Evolutionary conservation across 2,329 filamentous ascomycete species (phyloP).

Genomic region (Diaporthe longicolla): DNA sequence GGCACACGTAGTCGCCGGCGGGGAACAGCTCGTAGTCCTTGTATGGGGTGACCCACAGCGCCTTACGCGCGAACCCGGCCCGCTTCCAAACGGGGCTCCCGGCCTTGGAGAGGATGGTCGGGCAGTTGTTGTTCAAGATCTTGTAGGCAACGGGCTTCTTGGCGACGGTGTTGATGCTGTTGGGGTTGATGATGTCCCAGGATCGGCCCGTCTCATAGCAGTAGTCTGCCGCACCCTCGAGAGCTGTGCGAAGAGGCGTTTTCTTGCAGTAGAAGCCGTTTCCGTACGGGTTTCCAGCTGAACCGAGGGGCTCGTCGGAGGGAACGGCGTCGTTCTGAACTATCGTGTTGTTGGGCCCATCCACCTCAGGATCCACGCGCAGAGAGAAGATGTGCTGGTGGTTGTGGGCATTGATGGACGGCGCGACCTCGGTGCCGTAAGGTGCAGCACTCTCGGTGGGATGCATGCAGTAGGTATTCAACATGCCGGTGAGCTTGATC

Average conservation of each 20-base stretch:
- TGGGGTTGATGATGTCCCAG: constrained; percentile 92
- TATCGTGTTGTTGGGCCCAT: constrained; percentile 86
- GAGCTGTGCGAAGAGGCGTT: constrained; percentile 81
- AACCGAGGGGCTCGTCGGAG: constrained; percentile 82
- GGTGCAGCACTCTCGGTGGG: constrained; percentile 85
- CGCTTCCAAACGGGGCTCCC: constrained; percentile 89
- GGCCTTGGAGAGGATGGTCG: constrained; percentile 82
- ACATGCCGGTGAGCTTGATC: constrained; percentile 90
- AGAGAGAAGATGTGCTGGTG: constrained; percentile 97
- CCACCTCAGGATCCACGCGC: constrained; percentile 88
- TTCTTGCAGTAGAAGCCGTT: constrained; percentile 91
- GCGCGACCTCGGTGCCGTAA: constrained; percentile 94
- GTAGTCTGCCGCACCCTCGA: constrained; percentile 82
- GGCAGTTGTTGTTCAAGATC: constrained; percentile 88
- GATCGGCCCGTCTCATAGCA: constrained; percentile 83
- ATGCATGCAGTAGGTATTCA: constrained; percentile 90
- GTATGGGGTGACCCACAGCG: constrained; percentile 91
- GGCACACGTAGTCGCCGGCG: constrained; percentile 88
- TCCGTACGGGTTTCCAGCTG: constrained; percentile 86
- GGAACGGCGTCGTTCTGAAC: constrained; percentile 84
- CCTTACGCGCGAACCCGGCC: constrained; percentile 88
- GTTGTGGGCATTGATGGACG: constrained; percentile 92
- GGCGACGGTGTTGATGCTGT: constrained; percentile 85
- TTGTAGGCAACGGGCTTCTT: constrained; percentile 90
- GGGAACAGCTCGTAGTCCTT: constrained; percentile 86